Percentiles rank a stretch among this genome's conserved stretches.
phyloP scores from a whole-genome alignment of 371 early-diverging fungal genomes.

The Lichtheimia ramosa region DNA sequence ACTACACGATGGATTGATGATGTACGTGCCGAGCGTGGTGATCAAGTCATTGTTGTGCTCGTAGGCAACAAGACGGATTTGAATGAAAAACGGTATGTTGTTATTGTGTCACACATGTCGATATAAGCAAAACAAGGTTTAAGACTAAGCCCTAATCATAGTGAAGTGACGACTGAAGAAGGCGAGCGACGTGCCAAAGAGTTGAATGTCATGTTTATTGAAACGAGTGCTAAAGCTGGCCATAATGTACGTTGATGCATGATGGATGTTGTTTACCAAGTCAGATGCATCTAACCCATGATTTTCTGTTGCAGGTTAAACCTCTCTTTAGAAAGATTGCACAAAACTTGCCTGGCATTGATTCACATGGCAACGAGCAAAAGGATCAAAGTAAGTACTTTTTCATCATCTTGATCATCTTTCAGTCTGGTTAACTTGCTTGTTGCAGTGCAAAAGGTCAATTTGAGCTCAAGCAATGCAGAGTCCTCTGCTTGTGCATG shows the following conservation, averaged over 20 bases:
- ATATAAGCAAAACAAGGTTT: neutral
- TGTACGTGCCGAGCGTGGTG: conserved; percentile 96
- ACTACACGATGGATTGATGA: conserved; percentile 99
- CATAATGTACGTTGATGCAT: conserved; percentile 67
- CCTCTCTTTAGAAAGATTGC: conserved; percentile 94
- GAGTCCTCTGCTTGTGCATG: conserved; percentile 41
- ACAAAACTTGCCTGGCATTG: conserved; percentile 93
- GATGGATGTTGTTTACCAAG: too few relatives aligned
- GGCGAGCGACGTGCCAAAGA: conserved; percentile 95
- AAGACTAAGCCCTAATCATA: conserved; percentile 13
- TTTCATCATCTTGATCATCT: neutral
- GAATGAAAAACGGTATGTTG: conserved; percentile 82
- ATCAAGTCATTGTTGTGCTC: conserved; percentile 97
- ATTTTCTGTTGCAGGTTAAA: conserved; percentile 59
- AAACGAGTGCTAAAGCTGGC: conserved; percentile 96
- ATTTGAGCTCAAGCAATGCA: conserved; percentile 19
- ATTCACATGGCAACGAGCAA: conserved; percentile 40
- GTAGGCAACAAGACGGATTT: conserved; percentile 99
- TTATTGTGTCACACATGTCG: conserved; percentile 17
- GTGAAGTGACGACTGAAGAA: conserved; percentile 92
- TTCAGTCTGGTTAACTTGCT: neutral
- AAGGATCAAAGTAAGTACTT: conserved; percentile 40
- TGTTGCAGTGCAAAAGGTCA: conserved; percentile 39
- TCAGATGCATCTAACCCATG: too few relatives aligned
- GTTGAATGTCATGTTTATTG: conserved; percentile 93